phyloP scores from a whole-genome alignment of 73 alveolate genomes.

The Stentor coeruleus region DNA sequence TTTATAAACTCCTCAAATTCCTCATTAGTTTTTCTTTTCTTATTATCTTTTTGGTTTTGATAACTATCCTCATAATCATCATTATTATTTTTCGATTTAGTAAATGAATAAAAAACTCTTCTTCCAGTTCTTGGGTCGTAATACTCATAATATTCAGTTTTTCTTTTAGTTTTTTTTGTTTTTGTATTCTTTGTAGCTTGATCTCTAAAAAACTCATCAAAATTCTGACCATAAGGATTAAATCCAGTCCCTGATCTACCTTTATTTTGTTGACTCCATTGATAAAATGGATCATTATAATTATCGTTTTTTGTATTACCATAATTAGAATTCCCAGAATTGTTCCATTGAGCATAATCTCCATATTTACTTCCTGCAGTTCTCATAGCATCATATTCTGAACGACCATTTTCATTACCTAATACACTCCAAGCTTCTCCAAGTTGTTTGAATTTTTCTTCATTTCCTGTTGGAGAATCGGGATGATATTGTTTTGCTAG shows the following conservation, averaged over 20 bases:
- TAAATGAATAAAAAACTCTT: not conserved
- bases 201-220: not conserved
- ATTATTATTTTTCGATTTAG: not conserved
- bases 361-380: not conserved
- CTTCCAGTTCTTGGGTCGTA: conserved; percentile 9
- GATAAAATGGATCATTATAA: not conserved
- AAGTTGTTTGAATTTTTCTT: conserved; percentile 83
- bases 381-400: not conserved
- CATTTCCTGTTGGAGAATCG: conserved; percentile 90
- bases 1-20: not conserved
- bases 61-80: not conserved
- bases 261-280: not conserved
- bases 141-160: not conserved
- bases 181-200: not conserved
- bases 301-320: not conserved
- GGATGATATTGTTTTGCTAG: conserved; percentile 94
- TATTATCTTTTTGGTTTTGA: no score
- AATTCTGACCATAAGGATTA: not conserved
- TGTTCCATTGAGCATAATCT: no score
- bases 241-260: not conserved
- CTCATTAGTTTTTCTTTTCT: no score
- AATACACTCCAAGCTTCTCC: conserved; percentile 64
- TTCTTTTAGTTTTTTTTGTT: not conserved
- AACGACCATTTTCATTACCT: not conserved
- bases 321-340: not conserved